Conservation (phyloP, 2,329 filamentous ascomycete genomes). For the Fusarium compactum region DNA sequence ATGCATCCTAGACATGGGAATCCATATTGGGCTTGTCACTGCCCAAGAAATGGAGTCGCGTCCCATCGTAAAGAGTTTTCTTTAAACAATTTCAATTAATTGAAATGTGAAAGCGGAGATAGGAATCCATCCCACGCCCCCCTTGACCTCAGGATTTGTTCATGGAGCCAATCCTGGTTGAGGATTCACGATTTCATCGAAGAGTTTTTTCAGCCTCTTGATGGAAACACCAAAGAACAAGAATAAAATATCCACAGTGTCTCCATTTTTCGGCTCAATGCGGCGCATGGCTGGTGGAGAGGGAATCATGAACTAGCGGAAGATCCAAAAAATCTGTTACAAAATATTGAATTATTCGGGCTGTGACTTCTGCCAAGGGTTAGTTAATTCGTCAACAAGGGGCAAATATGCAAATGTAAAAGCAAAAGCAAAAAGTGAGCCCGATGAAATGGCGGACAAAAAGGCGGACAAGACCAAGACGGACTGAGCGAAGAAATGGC, state of each 20-base stretch:
- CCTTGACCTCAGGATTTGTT: background rate
- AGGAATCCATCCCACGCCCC: constrained; percentile 8
- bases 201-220: constrained; percentile 19
- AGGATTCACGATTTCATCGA: constrained; percentile 15
- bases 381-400: constrained; percentile 2
- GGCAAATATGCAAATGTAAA: background rate
- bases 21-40: constrained; percentile 29
- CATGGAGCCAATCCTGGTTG: constrained; percentile 34
- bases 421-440: background rate
- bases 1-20: constrained; percentile 14
- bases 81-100: constrained; percentile 6
- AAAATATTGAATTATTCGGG: constrained; percentile 3
- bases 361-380: constrained; percentile 19
- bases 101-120: constrained; percentile 29
- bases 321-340: constrained; percentile 11
- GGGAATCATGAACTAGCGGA: constrained; percentile 21
- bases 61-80: constrained; percentile 11
- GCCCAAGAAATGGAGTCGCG: constrained; percentile 9
- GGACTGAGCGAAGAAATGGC: constrained; percentile 10
- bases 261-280: constrained; percentile 27
- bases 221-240: constrained; percentile 13
- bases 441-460: background rate
- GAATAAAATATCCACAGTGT: constrained; percentile 3
- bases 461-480: background rate
- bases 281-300: constrained; percentile 30